These are phyloP conservation scores for Lentinula sp. DNA, from an alignment of 768 basidiomycete genomes.

Conservation along the genomic window DNA sequence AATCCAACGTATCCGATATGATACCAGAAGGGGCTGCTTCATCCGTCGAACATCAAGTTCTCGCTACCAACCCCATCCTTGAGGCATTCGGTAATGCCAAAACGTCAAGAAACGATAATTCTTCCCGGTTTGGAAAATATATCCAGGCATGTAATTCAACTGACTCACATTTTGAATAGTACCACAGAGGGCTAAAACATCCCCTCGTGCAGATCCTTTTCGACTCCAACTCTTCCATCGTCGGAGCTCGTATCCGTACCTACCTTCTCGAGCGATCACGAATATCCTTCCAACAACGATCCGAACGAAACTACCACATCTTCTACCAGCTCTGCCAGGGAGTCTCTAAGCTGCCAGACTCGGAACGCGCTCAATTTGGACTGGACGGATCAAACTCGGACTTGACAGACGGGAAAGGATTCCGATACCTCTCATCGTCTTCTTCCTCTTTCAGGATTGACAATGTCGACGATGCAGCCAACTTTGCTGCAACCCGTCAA, in stretches of 20 bases:
- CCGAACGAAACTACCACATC: constrained; percentile 98
- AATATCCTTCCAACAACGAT: constrained; percentile 94
- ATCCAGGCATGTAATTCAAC: constrained; percentile 96
- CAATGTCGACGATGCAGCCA: constrained; percentile 94
- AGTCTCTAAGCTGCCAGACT: constrained; percentile 43
- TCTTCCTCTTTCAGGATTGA: constrained; percentile 77
- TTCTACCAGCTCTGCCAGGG: constrained; percentile 98
- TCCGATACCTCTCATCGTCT: constrained; percentile 89
- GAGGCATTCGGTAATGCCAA: constrained; percentile 99
- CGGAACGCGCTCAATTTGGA: constrained; percentile 92
- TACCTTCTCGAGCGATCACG: constrained; percentile 97
- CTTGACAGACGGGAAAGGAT: constrained; percentile 59
- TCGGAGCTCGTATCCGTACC: constrained; percentile 97
- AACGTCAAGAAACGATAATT: constrained; percentile 98
- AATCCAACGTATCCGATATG: constrained; percentile 84
- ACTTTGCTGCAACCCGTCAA: constrained; percentile 89
- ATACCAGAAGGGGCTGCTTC: constrained; percentile 57
- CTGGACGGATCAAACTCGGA: constrained; percentile 43
- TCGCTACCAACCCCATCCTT: constrained; percentile 98
- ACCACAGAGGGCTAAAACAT: constrained; percentile 52
- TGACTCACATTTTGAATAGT: constrained; percentile 56
- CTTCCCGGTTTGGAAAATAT: constrained; percentile 98
- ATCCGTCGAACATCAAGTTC: constrained; percentile 94
- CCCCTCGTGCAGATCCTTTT: constrained; percentile 97
- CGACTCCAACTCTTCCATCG: constrained; percentile 80